Conservation (phyloP, 2,329 filamentous ascomycete genomes). For the Talaromyces sp. region DNA sequence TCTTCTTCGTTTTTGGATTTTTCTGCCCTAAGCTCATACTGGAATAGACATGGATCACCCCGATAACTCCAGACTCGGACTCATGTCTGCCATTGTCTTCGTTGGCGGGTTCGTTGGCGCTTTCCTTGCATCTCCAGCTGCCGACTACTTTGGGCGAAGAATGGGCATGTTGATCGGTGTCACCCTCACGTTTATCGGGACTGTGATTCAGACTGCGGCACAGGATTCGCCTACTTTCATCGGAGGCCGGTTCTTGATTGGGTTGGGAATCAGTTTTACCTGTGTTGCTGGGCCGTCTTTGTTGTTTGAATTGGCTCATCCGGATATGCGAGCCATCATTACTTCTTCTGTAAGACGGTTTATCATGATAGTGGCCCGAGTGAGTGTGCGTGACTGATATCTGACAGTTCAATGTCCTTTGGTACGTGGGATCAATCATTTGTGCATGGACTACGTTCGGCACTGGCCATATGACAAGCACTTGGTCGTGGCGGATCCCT, state of each 20-base stretch:
- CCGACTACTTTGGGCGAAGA: conserved; percentile 2
- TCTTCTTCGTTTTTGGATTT: no score
- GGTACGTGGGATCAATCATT: no score
- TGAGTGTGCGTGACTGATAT: no score
- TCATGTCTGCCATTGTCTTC: background rate
- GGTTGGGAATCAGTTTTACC: background rate
- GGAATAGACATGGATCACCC: background rate
- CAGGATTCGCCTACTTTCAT: no score
- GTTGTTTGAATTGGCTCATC: conserved; percentile 2
- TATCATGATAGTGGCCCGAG: background rate
- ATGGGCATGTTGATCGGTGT: background rate
- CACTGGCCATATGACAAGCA: no score
- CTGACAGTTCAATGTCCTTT: no score
- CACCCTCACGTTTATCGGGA: background rate
- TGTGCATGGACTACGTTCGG: no score
- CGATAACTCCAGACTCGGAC: background rate
- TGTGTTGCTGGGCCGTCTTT: background rate
- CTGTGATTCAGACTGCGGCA: no score
- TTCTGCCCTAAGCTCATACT: no score
- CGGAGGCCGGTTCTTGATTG: background rate
- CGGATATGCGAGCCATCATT: background rate
- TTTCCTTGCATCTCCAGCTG: background rate
- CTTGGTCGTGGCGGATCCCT: conserved; percentile 5
- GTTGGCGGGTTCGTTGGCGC: conserved; percentile 4
- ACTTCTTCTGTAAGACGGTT: background rate